Evolutionary conservation across 257 asterid genomes (phyloP).

Genomic region (Rubia yunnanensis): DNA sequence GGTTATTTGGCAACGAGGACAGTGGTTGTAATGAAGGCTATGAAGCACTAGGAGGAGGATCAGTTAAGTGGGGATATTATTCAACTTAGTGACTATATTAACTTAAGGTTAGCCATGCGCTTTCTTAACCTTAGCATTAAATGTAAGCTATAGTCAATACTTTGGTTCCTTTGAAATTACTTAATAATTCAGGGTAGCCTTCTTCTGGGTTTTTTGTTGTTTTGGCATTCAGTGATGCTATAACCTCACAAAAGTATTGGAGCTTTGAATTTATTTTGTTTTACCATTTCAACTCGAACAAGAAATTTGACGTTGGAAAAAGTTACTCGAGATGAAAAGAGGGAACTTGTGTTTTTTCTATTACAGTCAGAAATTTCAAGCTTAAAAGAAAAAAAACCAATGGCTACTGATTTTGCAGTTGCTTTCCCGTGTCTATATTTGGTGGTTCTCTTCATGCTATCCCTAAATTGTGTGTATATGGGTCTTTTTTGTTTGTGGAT

Average conservation of each 20-base stretch:
- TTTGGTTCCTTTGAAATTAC: not conserved
- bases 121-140: not conserved
- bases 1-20: not conserved
- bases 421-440: not conserved
- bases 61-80: constrained; percentile 1
- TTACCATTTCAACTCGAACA: not conserved
- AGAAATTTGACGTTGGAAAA: not conserved
- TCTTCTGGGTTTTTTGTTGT: not conserved
- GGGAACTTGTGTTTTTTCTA: not conserved
- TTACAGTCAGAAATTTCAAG: not conserved
- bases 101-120: not conserved
- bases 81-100: not conserved
- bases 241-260: not conserved
- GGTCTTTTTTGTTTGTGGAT: not conserved
- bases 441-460: not conserved
- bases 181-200: not conserved
- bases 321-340: not conserved
- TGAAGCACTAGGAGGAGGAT: not conserved
- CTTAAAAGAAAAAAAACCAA: not conserved
- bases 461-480: not conserved
- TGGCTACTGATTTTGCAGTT: not conserved
- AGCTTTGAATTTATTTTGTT: not conserved
- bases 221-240: not conserved
- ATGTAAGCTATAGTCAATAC: not conserved
- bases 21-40: not conserved